Base-by-base conservation (phyloP, 192 early-diverging fungal genomes). In the Backusella psychrophila region DNA sequence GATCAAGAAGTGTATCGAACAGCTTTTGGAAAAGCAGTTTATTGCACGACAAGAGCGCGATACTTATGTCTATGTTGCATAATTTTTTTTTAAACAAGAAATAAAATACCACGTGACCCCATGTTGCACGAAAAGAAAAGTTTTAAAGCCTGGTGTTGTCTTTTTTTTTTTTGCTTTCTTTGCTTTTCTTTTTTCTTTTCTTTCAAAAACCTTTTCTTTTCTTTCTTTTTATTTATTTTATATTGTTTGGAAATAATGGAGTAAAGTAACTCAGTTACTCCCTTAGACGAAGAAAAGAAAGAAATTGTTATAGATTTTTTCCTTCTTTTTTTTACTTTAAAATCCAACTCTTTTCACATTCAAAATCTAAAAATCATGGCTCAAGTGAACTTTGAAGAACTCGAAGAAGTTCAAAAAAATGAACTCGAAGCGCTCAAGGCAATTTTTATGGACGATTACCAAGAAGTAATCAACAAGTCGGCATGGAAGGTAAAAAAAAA, bases 1-100 rank as follows among this genome's bases (percentile, higher is more conserved):
- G 78, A 93, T 96, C 78, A 96, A 96, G 72, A 93, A 93, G 76
- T 91, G 91, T 72, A 93, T 96, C 59, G 95, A 96, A 85, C 87
- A 90, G 73, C 81, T 96, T 66, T 89, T 96, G 78, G 89, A 96
- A 49, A 95, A 94, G 76, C 91, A 94, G 80, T 96, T 94, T 79
- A 86, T 94, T 72, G 89, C 89, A 42, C 78, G 93, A 29, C 88
- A 89, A 14, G 80, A 87, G 66, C 72, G 82, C 41, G 90, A 94
- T 79, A 78, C 80, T 35, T 94, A 93, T 75, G 69, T 87, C 3
- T 94, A 94, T 83, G 81, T 94, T 23, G 89, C 89, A 8, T 94
- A 87, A 84, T 29, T 26, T 59, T 53, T 53, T 56, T 21, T 56
- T 11, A 44, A 49, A 70, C 26, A 42, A 38, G 34, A 69, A 35